A percentile compares a stretch with the other conserved stretches of the same genome.
Evolutionary conservation across 1,284 basidiomycete genomes (phyloP).

Genomic region (Tilletia walkeri): DNA sequence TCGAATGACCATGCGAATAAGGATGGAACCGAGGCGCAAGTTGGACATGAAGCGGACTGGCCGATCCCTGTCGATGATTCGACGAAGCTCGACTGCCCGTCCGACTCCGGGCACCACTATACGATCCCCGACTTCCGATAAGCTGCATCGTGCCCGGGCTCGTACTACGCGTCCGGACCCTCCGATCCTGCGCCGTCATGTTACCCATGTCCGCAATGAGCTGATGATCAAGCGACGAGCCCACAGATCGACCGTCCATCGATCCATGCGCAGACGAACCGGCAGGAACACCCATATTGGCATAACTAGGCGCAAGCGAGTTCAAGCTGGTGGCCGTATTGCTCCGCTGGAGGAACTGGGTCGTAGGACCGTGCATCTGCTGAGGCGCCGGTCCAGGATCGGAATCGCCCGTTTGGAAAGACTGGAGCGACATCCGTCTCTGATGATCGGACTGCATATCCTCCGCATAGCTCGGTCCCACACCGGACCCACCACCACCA

Average conservation of each 20-base stretch:
- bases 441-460: constrained; percentile 24
- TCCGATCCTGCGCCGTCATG: constrained; percentile 45
- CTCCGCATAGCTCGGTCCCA: constrained; percentile 26
- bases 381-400: constrained; percentile 44
- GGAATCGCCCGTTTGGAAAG: constrained; percentile 45
- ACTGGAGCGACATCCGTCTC: constrained; percentile 42
- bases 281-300: constrained; percentile 1
- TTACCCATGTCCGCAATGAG: constrained; percentile 50
- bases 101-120: constrained; percentile 38
- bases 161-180: constrained; percentile 35
- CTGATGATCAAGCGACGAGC: constrained; percentile 43
- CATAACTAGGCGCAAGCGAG: constrained; percentile 26
- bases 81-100: constrained; percentile 44
- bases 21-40: constrained; percentile 49
- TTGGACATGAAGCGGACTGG: constrained; percentile 47
- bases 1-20: constrained; percentile 34
- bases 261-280: constrained; percentile 20
- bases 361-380: constrained; percentile 22
- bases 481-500: neutral
- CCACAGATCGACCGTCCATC: constrained; percentile 36
- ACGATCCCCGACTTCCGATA: constrained; percentile 33
- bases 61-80: constrained; percentile 43
- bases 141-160: constrained; percentile 37
- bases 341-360: constrained; percentile 32
- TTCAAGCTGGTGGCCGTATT: constrained; percentile 40